These are phyloP conservation scores for Gossypium turneri DNA, from an alignment of 345 rosid species.

Conservation along the genomic window DNA sequence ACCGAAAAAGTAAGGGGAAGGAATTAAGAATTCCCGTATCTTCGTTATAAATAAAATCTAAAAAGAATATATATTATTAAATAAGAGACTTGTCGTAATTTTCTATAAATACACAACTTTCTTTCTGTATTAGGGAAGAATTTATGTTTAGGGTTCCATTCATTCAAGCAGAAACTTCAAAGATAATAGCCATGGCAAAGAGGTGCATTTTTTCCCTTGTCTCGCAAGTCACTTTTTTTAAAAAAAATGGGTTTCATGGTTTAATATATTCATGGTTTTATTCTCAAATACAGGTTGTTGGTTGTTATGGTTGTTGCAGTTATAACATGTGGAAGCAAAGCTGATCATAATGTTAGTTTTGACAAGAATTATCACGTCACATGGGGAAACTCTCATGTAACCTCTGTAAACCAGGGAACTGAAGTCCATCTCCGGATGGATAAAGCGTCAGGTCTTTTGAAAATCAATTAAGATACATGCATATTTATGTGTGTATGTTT, in stretches of 20 bases:
- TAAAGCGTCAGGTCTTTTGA: slow-evolving; percentile 33
- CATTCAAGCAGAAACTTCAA: background rate
- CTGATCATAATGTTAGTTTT: background rate
- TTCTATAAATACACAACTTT: background rate
- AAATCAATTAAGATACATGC: background rate
- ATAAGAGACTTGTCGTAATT: background rate
- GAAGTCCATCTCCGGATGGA: slow-evolving; percentile 43
- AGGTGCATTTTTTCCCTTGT: background rate
- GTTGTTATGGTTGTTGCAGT: background rate
- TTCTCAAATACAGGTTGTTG: background rate
- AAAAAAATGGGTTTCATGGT: too few relatives aligned
- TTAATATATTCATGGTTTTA: background rate
- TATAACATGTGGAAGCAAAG: background rate
- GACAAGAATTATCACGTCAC: background rate
- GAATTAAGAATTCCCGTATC: too few relatives aligned
- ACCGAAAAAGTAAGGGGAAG: background rate
- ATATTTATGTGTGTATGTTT: background rate
- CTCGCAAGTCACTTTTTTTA: background rate
- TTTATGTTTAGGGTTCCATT: background rate
- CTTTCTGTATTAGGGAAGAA: background rate
- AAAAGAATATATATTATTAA: too few relatives aligned
- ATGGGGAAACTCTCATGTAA: slow-evolving; percentile 11
- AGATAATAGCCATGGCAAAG: background rate
- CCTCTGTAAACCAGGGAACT: slow-evolving; percentile 20
- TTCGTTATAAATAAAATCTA: too few relatives aligned